These are phyloP conservation scores for Trapa bicornis DNA, from an alignment of 345 rosid genomes.

Conservation along the genomic window DNA sequence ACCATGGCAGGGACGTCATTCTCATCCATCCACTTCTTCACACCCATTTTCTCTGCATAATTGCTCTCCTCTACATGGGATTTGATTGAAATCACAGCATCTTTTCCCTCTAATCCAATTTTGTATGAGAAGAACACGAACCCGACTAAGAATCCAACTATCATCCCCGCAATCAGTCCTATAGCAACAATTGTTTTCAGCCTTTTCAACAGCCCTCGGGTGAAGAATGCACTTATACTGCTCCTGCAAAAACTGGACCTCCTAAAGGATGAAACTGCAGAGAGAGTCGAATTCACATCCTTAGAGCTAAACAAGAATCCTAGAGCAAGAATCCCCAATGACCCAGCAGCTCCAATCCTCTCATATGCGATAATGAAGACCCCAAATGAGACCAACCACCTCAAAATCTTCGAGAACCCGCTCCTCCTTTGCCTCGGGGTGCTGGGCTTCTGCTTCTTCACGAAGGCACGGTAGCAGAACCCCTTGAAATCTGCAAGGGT, in stretches of 20 bases:
- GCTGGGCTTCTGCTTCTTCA: constrained; percentile 38
- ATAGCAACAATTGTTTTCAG: constrained; percentile 66
- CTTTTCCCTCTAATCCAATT: constrained; percentile 89
- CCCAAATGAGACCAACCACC: constrained; percentile 71
- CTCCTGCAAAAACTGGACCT: constrained; percentile 51
- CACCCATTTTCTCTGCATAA: constrained; percentile 75
- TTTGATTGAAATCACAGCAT: constrained; percentile 64
- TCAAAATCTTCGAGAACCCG: constrained; percentile 61
- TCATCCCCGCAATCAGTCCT: constrained; percentile 79
- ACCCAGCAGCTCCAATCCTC: constrained; percentile 52
- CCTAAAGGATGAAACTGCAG: constrained; percentile 61
- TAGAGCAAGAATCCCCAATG: constrained; percentile 44
- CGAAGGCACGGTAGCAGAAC: constrained; percentile 37
- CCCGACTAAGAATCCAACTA: constrained; percentile 55
- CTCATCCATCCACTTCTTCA: constrained; percentile 89
- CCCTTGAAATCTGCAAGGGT: constrained; percentile 70
- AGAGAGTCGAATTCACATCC: constrained; percentile 51
- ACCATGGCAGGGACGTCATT: constrained; percentile 87
- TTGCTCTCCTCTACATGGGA: constrained; percentile 77
- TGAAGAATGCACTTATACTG: constrained; percentile 52
- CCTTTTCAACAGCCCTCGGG: constrained; percentile 60
- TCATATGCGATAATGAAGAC: constrained; percentile 76
- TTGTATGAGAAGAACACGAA: constrained; percentile 76
- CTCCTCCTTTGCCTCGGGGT: constrained; percentile 21
- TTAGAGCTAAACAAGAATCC: constrained; percentile 57